Evolutionary conservation across 75 land plant genomes (phyloP).

Genomic region (Picea sitchensis): DNA sequence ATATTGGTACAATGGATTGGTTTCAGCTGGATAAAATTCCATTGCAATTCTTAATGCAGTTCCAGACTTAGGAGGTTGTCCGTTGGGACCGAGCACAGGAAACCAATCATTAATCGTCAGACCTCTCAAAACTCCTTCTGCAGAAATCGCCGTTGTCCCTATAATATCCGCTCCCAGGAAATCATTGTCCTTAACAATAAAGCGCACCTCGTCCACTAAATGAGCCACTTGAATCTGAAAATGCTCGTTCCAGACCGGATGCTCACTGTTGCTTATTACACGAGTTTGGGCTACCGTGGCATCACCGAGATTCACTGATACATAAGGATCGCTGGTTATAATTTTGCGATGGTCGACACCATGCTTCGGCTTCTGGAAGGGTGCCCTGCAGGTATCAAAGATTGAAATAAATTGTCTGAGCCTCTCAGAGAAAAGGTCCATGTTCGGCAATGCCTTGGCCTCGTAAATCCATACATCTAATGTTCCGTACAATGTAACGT

Average conservation of each 20-base stretch:
- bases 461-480: constrained; percentile 53
- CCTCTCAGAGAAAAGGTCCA: constrained; percentile 75
- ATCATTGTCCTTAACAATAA: constrained; percentile 84
- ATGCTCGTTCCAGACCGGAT: constrained; percentile 75
- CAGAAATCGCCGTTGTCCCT: constrained; percentile 49
- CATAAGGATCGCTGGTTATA: constrained; percentile 95
- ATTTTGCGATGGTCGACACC: constrained; percentile 22
- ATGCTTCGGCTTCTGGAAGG: constrained; percentile 8
- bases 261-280: constrained; percentile 54
- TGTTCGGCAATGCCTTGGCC: constrained; percentile 70
- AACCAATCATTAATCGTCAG: constrained; percentile 53
- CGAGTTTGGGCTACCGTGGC: constrained; percentile 73
- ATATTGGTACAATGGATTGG: constrained; percentile 36
- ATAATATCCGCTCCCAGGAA: constrained; percentile 72
- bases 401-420: constrained; percentile 45
- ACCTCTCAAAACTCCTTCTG: constrained; percentile 28
- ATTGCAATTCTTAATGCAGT: constrained; percentile 51
- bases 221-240: constrained; percentile 77
- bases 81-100: constrained; percentile 39
- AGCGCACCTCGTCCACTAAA: constrained; percentile 33
- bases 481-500: constrained; percentile 54
- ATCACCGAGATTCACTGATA: constrained; percentile 58
- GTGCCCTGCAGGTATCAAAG: constrained; percentile 26
- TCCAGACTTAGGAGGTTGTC: constrained; percentile 33
- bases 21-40: constrained; percentile 34